phyloP scores from a whole-genome alignment of 2,329 filamentous ascomycete species.

The Ophiostoma ulmi region DNA sequence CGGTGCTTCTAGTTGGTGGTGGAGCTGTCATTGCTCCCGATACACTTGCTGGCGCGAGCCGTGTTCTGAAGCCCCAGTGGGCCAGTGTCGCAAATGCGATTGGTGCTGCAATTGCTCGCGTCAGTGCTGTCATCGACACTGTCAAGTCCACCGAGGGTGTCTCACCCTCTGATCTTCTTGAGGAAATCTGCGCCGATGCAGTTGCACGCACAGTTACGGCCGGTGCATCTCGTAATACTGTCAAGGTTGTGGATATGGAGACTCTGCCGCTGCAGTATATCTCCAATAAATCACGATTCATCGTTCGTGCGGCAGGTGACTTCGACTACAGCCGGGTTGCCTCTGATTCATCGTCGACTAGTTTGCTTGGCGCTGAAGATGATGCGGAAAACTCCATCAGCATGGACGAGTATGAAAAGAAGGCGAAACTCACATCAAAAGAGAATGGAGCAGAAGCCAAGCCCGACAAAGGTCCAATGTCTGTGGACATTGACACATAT shows the following conservation, averaged over 20 bases:
- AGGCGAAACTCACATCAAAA: neutral
- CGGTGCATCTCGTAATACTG: neutral
- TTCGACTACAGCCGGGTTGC: neutral
- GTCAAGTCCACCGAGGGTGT: constrained; percentile 45
- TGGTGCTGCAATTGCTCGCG: constrained; percentile 57
- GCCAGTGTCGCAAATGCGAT: constrained; percentile 60
- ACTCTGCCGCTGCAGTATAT: neutral
- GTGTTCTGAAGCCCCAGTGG: constrained; percentile 52
- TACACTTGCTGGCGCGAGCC: constrained; percentile 50
- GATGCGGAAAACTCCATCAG: neutral
- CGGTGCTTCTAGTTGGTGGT: constrained; percentile 59
- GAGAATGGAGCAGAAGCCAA: neutral
- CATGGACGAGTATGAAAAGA: constrained; percentile 3
- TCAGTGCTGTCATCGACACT: constrained; percentile 51
- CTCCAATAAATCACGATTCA: neutral
- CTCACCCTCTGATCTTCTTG: neutral
- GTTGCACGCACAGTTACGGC: neutral
- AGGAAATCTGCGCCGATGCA: neutral
- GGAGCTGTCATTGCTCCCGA: constrained; percentile 56
- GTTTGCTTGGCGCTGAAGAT: neutral
- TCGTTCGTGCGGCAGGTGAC: neutral
- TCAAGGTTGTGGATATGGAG: neutral
- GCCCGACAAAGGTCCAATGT: neutral
- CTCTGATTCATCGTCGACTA: neutral
- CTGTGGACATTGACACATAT: neutral